phyloP scores from a whole-genome alignment of 2,329 filamentous ascomycete genomes.

The Dryadomyces quercus-mongolicae region DNA sequence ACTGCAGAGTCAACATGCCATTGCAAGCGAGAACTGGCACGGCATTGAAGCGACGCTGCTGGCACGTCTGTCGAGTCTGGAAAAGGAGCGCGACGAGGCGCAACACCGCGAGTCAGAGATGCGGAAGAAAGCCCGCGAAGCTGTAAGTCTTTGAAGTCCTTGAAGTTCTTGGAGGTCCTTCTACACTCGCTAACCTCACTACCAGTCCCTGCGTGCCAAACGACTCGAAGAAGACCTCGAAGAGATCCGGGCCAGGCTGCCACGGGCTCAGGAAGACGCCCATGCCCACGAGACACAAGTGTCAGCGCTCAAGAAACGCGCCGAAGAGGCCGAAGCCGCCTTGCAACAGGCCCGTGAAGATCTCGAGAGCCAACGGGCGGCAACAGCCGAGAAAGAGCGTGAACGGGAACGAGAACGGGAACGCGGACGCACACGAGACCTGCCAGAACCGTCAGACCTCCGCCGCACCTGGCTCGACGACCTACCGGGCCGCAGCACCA shows the following conservation, averaged over 20 bases:
- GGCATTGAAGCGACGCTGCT: slow-evolving; percentile 82
- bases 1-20: slow-evolving; percentile 85
- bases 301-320: slow-evolving; percentile 49
- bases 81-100: slow-evolving; percentile 85
- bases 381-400: not conserved
- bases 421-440: slow-evolving; percentile 3
- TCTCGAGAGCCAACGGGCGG: slow-evolving; percentile 33
- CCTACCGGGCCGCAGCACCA: slow-evolving; percentile 23
- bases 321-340: slow-evolving; percentile 53
- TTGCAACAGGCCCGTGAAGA: slow-evolving; percentile 42
- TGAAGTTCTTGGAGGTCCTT: not conserved
- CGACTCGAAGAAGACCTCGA: slow-evolving; percentile 76
- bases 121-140: slow-evolving; percentile 78
- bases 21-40: slow-evolving; percentile 96
- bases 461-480: slow-evolving; percentile 42
- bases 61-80: slow-evolving; percentile 62
- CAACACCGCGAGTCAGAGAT: slow-evolving; percentile 74
- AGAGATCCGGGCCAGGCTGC: slow-evolving; percentile 48
- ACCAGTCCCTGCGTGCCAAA: slow-evolving; percentile 49
- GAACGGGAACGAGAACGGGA: slow-evolving; percentile 8
- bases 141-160: slow-evolving; percentile 39
- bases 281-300: slow-evolving; percentile 46
- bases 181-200: not conserved
- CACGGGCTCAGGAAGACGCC: slow-evolving; percentile 52
- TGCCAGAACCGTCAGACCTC: slow-evolving; percentile 18